Conservation (phyloP, 805 yeast genomes). For the Schwanniomyces vanrijiae region DNA sequence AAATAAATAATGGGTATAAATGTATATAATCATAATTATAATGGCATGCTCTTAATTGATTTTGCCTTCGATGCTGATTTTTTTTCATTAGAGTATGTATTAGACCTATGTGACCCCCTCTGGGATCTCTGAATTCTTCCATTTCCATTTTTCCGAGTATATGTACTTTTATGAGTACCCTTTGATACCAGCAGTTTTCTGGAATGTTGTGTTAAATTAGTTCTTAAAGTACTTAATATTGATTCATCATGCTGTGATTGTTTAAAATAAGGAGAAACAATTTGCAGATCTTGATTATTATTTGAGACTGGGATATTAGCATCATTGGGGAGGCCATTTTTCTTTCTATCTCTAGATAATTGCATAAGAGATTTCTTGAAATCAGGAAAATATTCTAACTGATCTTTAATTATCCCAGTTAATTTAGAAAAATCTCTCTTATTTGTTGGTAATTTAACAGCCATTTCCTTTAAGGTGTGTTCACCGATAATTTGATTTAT, state of each 20-base stretch:
- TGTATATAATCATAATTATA: neutral
- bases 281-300: neutral
- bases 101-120: neutral
- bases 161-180: neutral
- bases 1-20: neutral
- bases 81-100: neutral
- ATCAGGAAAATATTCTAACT: constrained; percentile 30
- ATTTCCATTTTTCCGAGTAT: neutral
- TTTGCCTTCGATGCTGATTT: constrained; percentile 1
- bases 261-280: constrained; percentile 3
- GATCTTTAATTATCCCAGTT: constrained; percentile 32
- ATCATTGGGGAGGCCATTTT: neutral
- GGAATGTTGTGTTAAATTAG: neutral
- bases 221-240: constrained; percentile 3
- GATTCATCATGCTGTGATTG: constrained; percentile 2
- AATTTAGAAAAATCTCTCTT: constrained; percentile 45
- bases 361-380: constrained; percentile 38
- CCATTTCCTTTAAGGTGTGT: constrained; percentile 51
- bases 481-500: constrained; percentile 25
- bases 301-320: neutral
- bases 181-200: neutral
- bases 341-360: constrained; percentile 33
- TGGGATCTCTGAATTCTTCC: neutral
- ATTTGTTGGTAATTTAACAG: constrained; percentile 51
- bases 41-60: neutral